Evolutionary conservation across 108 stramenopile species (phyloP).

Genomic region (Asterionellopsis glacialis): DNA sequence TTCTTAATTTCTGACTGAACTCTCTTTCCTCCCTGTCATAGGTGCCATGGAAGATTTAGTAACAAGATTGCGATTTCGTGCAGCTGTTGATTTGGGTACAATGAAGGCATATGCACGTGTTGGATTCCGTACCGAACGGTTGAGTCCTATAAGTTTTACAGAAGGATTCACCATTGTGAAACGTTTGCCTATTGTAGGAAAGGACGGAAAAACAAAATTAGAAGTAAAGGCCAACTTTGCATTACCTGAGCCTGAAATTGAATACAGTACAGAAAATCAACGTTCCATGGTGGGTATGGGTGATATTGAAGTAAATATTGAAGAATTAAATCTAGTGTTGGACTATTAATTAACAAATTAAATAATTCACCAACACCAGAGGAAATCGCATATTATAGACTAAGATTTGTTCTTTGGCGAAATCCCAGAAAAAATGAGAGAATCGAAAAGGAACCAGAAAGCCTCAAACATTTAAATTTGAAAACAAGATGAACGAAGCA

Average conservation of each 20-base stretch:
- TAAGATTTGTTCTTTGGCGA: no score
- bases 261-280: slow-evolving; percentile 53
- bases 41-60: slow-evolving; percentile 58
- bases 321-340: slow-evolving; percentile 63
- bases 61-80: slow-evolving; percentile 58
- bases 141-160: slow-evolving; percentile 55
- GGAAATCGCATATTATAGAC: no score
- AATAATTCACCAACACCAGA: no score
- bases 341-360: slow-evolving; percentile 41
- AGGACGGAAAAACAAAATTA: slow-evolving; percentile 48
- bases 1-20: no score
- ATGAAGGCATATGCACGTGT: slow-evolving; percentile 56
- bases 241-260: slow-evolving; percentile 70
- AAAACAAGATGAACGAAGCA: no score
- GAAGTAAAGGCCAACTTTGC: slow-evolving; percentile 70
- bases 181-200: slow-evolving; percentile 55
- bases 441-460: no score
- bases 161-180: slow-evolving; percentile 58
- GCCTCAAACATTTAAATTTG: no score
- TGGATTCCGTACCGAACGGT: slow-evolving; percentile 64
- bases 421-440: no score
- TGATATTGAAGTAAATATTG: slow-evolving; percentile 64
- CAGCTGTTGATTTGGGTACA: slow-evolving; percentile 59
- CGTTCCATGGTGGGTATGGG: slow-evolving; percentile 65
- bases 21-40: background rate